Evolutionary conservation across 306 rosid species (phyloP), one percentile per base, ranked within the genome.

Genomic region (Prunus mira): DNA sequence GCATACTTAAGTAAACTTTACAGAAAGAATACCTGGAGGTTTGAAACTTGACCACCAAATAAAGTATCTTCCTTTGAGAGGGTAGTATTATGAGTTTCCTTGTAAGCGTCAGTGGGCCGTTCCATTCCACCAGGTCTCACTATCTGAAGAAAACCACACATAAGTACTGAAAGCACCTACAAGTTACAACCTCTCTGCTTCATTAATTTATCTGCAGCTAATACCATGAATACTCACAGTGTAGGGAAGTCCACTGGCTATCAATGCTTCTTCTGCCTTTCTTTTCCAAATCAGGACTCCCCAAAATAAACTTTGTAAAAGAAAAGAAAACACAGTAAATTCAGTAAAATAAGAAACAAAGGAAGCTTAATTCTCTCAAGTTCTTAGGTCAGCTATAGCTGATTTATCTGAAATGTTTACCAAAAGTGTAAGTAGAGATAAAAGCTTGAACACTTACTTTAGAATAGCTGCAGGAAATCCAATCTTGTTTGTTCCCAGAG

Each of bases 51-150:
- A 71, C 98, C 98, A 27, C 98, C 98, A 84, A 95, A 95, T 75
- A 92, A 86, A 80, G 92, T 92, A 82, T 95, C 98, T 84, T 90
- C 96, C 0, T 45, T 86, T 30, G 98, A 89, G 79, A 95, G 87
- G 67, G 96, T 85, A 71, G 86, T 73, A 58, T 95, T 95, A 82
- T 95, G 98, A 71, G 98, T 95, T 81, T 92, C 96, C 91, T 92
- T 95, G 96, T 76, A 95, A 49, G 97, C 74, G 83, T 95, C 98
- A n/a, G 98, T 95, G 24, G 98, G 98, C 72, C 98, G 81, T 82
- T 95, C 98, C 98, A 95, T 92, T 65, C 98, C 98, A 50, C 98
- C 98, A 10, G 98, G 98, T 84, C 98, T 90, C 86, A 95, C 97
- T 76, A 95, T 92, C 98, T 95, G 96, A 82, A 83, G 49, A 79